phyloP scores from a whole-genome alignment of 768 basidiomycete species.

The Suillus tomentosus region DNA sequence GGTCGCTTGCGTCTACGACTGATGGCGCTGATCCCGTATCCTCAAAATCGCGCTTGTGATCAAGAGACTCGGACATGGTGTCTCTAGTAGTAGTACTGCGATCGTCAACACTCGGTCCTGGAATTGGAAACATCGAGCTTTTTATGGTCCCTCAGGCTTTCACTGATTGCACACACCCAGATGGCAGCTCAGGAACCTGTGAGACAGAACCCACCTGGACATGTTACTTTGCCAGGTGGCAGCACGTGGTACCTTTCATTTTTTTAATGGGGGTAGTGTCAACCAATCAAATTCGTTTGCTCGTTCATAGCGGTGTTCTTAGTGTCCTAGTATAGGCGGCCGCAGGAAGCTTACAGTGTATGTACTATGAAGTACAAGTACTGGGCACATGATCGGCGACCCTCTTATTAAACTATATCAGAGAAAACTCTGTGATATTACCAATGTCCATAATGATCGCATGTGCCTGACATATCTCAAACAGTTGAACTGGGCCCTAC shows the following conservation, averaged over 20 bases:
- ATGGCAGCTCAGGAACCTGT: constrained; percentile 1
- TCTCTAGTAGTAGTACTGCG: not conserved
- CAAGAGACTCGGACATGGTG: constrained; percentile 23
- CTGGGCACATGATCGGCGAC: not conserved
- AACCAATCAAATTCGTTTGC: not conserved
- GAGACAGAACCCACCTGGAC: constrained; percentile 15
- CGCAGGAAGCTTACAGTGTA: not conserved
- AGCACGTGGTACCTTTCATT: not conserved
- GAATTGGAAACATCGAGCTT: not conserved
- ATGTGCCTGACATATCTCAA: constrained; percentile 4
- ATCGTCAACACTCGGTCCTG: not conserved
- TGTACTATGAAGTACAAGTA: not conserved
- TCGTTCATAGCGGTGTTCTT: not conserved
- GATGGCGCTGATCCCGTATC: constrained; percentile 10
- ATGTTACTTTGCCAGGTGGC: constrained; percentile 17
- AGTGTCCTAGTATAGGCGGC: not conserved
- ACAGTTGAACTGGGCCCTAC: not conserved
- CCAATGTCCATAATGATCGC: not conserved
- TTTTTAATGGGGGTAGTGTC: not conserved
- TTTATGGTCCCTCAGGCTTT: not conserved
- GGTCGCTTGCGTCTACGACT: constrained; percentile 4
- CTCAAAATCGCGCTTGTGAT: constrained; percentile 27
- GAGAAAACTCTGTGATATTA: not conserved
- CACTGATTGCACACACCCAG: not conserved
- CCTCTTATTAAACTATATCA: not conserved